Percentiles rank a stretch among this genome's conserved stretches.
Conservation (phyloP, 2,329 filamentous ascomycete species). For the Epichloe brachyelytri region DNA sequence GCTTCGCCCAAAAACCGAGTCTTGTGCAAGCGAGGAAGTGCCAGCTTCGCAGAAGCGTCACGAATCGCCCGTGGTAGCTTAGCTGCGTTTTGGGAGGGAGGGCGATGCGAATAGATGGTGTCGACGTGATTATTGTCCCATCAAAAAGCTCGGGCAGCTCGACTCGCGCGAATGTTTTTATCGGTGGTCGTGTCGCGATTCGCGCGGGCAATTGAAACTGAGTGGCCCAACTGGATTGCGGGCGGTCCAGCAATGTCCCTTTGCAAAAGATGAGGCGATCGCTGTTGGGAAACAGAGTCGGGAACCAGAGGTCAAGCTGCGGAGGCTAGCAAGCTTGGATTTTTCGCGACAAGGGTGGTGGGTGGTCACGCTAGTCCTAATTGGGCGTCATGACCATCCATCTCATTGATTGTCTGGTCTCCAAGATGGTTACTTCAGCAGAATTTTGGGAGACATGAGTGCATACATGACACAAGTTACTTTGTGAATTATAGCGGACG, state of each 20-base stretch:
- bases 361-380: slow-evolving; percentile 19
- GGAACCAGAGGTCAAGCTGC: not conserved
- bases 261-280: not conserved
- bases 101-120: not conserved
- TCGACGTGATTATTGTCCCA: slow-evolving; percentile 6
- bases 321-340: slow-evolving; percentile 6
- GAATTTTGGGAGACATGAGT: not conserved
- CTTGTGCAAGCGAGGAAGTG: not conserved
- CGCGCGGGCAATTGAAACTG: not conserved
- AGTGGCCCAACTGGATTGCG: not conserved
- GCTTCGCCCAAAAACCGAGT: not conserved
- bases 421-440: not conserved
- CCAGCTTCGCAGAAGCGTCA: not conserved
- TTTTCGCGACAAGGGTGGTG: slow-evolving; percentile 6
- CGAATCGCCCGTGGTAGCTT: not conserved
- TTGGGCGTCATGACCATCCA: slow-evolving; percentile 19
- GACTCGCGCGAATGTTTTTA: not conserved
- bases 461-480: no score
- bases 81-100: not conserved
- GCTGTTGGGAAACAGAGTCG: not conserved
- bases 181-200: not conserved
- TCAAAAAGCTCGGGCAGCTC: slow-evolving; percentile 3
- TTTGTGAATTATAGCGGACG: no score
- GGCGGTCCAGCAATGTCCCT: not conserved
- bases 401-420: not conserved